Conservation (phyloP, 495 filamentous ascomycete species). For the Trichocladium antarcticum region DNA sequence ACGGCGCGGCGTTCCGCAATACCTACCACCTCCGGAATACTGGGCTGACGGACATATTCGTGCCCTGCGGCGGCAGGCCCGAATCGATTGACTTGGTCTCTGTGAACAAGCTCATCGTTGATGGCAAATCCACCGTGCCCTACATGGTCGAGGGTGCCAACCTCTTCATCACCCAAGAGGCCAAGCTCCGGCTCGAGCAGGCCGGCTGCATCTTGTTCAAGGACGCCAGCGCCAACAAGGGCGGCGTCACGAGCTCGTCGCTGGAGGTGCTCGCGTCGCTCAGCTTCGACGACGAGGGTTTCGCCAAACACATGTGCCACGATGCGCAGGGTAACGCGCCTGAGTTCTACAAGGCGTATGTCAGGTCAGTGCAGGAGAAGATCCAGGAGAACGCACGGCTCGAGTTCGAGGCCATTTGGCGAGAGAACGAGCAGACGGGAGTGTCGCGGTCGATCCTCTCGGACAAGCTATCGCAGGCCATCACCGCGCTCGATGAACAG, state of each 20-base stretch:
- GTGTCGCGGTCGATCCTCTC: slow-evolving; percentile 70
- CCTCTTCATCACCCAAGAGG: slow-evolving; percentile 97
- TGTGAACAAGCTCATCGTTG: slow-evolving; percentile 70
- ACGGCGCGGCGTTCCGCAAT: slow-evolving; percentile 93
- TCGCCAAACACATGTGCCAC: slow-evolving; percentile 89
- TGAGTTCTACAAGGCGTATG: slow-evolving; percentile 84
- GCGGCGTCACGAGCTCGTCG: slow-evolving; percentile 95
- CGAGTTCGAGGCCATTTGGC: slow-evolving; percentile 97
- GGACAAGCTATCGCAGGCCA: slow-evolving; percentile 78
- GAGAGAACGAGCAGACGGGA: slow-evolving; percentile 74
- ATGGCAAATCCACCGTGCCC: slow-evolving; percentile 73
- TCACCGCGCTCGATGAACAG: slow-evolving; percentile 91
- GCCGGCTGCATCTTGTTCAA: slow-evolving; percentile 93
- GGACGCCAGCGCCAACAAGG: slow-evolving; percentile 97
- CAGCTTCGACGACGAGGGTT: slow-evolving; percentile 81
- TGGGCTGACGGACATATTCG: slow-evolving; percentile 73
- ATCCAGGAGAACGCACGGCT: slow-evolving; percentile 83
- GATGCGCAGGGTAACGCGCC: slow-evolving; percentile 65
- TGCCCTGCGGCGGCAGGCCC: slow-evolving; percentile 91
- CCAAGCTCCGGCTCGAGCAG: slow-evolving; percentile 86
- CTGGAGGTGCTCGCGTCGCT: slow-evolving; percentile 90
- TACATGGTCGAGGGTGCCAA: slow-evolving; percentile 98
- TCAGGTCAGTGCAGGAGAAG: slow-evolving; percentile 77
- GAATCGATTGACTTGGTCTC: slow-evolving; percentile 91
- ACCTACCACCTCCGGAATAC: slow-evolving; percentile 80